These are phyloP conservation scores for Zasmidium cellare DNA, from an alignment of 2,329 filamentous ascomycete genomes.

Conservation along the genomic window DNA sequence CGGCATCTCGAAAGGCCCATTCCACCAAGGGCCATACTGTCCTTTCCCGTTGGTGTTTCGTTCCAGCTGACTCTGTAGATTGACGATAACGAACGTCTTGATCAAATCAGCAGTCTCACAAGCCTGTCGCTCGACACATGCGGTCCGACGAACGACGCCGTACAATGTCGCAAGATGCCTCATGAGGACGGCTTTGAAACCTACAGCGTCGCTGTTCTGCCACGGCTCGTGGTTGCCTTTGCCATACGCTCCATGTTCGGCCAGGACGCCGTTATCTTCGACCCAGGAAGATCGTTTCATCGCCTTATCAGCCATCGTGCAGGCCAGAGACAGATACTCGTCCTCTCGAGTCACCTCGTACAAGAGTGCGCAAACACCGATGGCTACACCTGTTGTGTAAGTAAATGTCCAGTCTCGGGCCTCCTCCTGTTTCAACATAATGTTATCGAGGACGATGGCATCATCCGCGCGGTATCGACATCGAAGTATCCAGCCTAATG, in stretches of 20 bases:
- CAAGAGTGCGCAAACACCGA: background rate
- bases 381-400: background rate
- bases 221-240: background rate
- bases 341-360: background rate
- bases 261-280: slow-evolving; percentile 1
- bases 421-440: background rate
- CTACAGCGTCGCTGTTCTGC: slow-evolving; percentile 1
- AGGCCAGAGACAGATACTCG: background rate
- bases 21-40: slow-evolving; percentile 2
- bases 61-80: slow-evolving; percentile 2
- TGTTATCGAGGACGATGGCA: background rate
- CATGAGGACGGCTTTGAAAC: slow-evolving; percentile 1
- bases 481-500: slow-evolving; percentile 1
- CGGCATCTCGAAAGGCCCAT: slow-evolving; percentile 5
- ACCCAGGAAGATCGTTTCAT: background rate
- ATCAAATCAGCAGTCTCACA: background rate
- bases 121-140: background rate
- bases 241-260: slow-evolving; percentile 1
- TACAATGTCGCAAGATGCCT: background rate
- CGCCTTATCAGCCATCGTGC: slow-evolving; percentile 1
- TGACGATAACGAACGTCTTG: background rate
- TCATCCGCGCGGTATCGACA: slow-evolving; percentile 1
- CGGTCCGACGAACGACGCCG: background rate
- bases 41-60: slow-evolving; percentile 1
- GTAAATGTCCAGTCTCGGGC: slow-evolving; percentile 3